Base-by-base conservation (phyloP, 2,329 filamentous ascomycete genomes). In the Colletotrichum viniferum region DNA sequence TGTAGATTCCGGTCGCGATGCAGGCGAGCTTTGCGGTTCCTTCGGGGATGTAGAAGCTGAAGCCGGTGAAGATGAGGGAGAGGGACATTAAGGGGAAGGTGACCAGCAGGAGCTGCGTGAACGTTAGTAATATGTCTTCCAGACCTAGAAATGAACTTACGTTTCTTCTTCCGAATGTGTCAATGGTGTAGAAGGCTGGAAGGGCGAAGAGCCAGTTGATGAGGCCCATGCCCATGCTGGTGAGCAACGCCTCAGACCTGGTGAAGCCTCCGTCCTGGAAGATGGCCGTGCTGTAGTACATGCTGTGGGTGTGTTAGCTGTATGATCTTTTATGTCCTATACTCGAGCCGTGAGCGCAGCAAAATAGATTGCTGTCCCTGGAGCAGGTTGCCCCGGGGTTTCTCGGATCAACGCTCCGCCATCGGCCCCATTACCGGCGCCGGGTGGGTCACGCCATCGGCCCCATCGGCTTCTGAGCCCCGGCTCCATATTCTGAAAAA, bases 131-230 rank as follows among this genome's bases (percentile, higher is more conserved):
- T 0, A n/a, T 4, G 10, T 12, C 26, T n/a, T 7, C 1, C 16
- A 4, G 3, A 1, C 1, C 18, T 61, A 13, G 4, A 4, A 12
- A n/a, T 21, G n/a, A 30, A 61, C 58, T 24, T 3, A 92, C 81
- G 36, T 88, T 85, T n/a, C 90, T 85, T 28, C 90, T 88, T 1
- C 90, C 90, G 71, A 87, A 91, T 0, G 89, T 91, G 73, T 92
- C 90, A 65, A 92, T 92, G 2, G 90, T 91, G 81, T 88, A 90
- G 56, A 91, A 82, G 4, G 90, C 90, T 0, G 90, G 90, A 75
- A 90, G 89, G 4, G 90, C 90, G 70, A 91, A 91, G 5, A 91
- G 69, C 78, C 90, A 92, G 81, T 91, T 91, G 68, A 91, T 85
- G 26, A 91, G 80, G 12, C 90, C 90, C 72, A 89, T 90, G 4